Evolutionary conservation across 2,329 filamentous ascomycete species (phyloP), one percentile per base, ranked within the genome.

Genomic region (Colletotrichum sp.): DNA sequence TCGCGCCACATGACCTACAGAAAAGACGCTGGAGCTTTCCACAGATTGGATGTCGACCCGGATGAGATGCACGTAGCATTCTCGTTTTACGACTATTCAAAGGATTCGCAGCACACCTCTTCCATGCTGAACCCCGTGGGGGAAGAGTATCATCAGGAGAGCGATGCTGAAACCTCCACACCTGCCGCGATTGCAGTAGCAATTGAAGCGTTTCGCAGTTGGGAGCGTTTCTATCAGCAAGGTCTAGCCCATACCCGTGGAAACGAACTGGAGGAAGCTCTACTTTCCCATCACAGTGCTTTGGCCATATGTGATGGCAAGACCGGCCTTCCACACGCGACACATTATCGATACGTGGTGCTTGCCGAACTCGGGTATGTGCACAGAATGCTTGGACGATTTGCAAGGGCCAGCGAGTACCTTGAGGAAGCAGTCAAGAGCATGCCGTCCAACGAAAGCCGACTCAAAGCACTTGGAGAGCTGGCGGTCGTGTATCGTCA

Each of bases 401-500:
- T 43, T 43, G 38, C 18, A n/a, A 43, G 38, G 9, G 38, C 38
- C 38, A 43, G 38, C 9, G 38, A 43, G 38, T 43, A 18, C 16
- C 38, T 43, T 1, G 38, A 43, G 9, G 16, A 43, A n/a, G 38
- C 8, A 43, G 38, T 43, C 38, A n/a, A 9, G 38, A n/a, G n/a
- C 4, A 43, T 43, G 38, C 38, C 38, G 16, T n/a, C 38, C 16
- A 43, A n/a, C 38, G 16, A 43, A 10, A 43, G 38, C 16, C 38
- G 38, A 1, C 8, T 43, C 38, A 43, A 43, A 43, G 38, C 16
- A 43, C 38, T 43, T n/a, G 83, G 83, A 6, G 83, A 84, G 75
- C 78, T 85, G 2, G 82, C 79, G 8, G 81, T 82, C 9, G 77
- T 83, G 2, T 83, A 83, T 71, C 81, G 82, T 5, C 82, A 83